Evolutionary conservation across 2,329 filamentous ascomycete genomes (phyloP).

Genomic region (Magnaporthiopsis poae): DNA sequence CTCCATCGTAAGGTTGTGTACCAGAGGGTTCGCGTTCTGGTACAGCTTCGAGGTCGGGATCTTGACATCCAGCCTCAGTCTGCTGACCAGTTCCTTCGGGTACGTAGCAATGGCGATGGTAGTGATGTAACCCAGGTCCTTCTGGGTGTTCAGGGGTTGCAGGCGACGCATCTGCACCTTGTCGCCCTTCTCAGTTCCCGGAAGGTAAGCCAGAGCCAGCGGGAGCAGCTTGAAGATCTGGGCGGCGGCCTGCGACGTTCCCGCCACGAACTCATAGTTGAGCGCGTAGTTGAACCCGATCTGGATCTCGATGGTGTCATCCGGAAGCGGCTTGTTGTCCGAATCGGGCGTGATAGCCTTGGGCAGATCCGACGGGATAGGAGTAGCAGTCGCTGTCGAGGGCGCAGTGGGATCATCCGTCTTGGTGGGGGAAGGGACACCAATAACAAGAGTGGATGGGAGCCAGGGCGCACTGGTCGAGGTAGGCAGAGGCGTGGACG

Average conservation of each 20-base stretch:
- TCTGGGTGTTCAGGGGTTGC: slow-evolving; percentile 63
- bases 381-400: slow-evolving; percentile 33
- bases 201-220: slow-evolving; percentile 55
- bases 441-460: slow-evolving; percentile 52
- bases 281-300: slow-evolving; percentile 73
- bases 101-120: slow-evolving; percentile 63
- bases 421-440: slow-evolving; percentile 28
- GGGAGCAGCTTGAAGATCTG: slow-evolving; percentile 81
- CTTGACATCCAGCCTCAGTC: slow-evolving; percentile 58
- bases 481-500: slow-evolving; percentile 30
- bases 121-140: slow-evolving; percentile 65
- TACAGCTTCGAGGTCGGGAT: slow-evolving; percentile 67
- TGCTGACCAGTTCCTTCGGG: slow-evolving; percentile 57
- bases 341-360: slow-evolving; percentile 64
- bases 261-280: slow-evolving; percentile 75
- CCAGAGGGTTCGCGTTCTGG: slow-evolving; percentile 55
- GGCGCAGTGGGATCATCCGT: slow-evolving; percentile 27
- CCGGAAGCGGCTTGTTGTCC: slow-evolving; percentile 41
- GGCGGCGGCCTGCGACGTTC: slow-evolving; percentile 59
- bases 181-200: slow-evolving; percentile 30
- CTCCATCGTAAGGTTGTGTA: slow-evolving; percentile 63
- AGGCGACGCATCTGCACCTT: slow-evolving; percentile 61
- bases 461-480: slow-evolving; percentile 35
- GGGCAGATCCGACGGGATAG: slow-evolving; percentile 59
- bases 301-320: slow-evolving; percentile 64